Conservation (phyloP, 225 moss, liverwort and hornwort species). For the Polytrichum formosum region DNA sequence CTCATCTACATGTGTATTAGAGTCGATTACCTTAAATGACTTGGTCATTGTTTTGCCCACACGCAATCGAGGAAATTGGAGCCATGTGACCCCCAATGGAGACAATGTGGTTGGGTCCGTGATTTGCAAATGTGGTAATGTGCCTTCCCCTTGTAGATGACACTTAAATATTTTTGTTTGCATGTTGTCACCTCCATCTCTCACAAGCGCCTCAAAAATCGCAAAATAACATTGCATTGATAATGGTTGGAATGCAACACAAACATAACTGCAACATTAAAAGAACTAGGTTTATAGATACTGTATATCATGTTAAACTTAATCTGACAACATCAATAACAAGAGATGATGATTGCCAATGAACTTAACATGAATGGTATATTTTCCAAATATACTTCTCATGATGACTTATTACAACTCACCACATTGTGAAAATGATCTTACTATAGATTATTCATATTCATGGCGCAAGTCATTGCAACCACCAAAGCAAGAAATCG, state of each 20-base stretch:
- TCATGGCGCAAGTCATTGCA: too few relatives aligned
- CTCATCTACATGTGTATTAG: too few relatives aligned
- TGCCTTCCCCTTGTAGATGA: slow-evolving; percentile 82
- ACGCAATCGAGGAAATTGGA: slow-evolving; percentile 53
- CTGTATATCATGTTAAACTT: background rate
- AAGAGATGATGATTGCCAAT: background rate
- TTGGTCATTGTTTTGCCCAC: slow-evolving; percentile 63
- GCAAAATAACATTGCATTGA: slow-evolving; percentile 80
- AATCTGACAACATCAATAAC: background rate
- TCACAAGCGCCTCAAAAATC: slow-evolving; percentile 79
- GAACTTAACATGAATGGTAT: too few relatives aligned
- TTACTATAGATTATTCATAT: too few relatives aligned
- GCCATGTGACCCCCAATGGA: slow-evolving; percentile 43
- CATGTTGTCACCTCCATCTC: slow-evolving; percentile 69
- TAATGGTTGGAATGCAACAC: slow-evolving; percentile 73
- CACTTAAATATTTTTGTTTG: slow-evolving; percentile 76
- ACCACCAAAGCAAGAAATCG: background rate
- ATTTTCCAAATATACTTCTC: too few relatives aligned
- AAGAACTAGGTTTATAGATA: background rate
- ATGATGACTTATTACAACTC: too few relatives aligned
- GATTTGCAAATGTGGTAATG: slow-evolving; percentile 76
- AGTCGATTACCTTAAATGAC: slow-evolving; percentile 36
- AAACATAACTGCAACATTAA: slow-evolving; percentile 47
- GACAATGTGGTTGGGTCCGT: slow-evolving; percentile 55
- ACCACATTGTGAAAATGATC: too few relatives aligned